Percentiles rank a stretch among this genome's conserved stretches.
Evolutionary conservation across 768 basidiomycete species (phyloP).

Genomic region (Cystobasidium ongulense): DNA sequence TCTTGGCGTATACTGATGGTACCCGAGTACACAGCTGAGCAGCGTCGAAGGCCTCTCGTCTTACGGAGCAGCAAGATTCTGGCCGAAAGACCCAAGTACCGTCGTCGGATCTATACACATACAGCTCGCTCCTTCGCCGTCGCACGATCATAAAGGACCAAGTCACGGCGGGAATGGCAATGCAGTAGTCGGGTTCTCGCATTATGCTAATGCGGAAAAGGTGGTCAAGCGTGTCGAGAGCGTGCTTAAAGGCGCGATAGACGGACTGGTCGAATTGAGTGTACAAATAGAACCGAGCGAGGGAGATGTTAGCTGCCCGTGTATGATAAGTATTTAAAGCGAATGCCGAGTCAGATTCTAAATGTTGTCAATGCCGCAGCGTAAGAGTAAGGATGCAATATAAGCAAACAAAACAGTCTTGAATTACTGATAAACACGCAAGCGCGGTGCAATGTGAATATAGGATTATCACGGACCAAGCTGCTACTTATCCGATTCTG

Average conservation of each 20-base stretch:
- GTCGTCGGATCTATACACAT: conserved; percentile 87
- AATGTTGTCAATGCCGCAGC: no score
- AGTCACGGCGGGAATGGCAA: conserved; percentile 46
- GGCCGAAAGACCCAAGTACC: conserved; percentile 83
- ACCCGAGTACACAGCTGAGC: conserved; percentile 52
- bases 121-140: conserved; percentile 62
- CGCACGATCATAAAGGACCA: conserved; percentile 51
- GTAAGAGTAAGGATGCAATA: no score
- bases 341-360: no score
- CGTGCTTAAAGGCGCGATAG: conserved; percentile 62
- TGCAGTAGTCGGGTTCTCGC: conserved; percentile 50
- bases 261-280: conserved; percentile 76
- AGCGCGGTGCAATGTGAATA: no score
- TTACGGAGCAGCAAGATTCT: conserved; percentile 75
- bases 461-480: no score
- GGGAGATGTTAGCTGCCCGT: conserved; percentile 43
- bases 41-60: conserved; percentile 71
- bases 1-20: background rate
- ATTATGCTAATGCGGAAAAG: conserved; percentile 59
- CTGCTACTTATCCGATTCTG: no score
- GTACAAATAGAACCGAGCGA: conserved; percentile 65
- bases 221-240: conserved; percentile 69
- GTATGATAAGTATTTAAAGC: no score
- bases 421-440: no score
- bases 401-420: no score